Evolutionary conservation across 495 filamentous ascomycete species (phyloP), one percentile per base, ranked within the genome.

Genomic region (Penicillium psychrofluorescens): DNA sequence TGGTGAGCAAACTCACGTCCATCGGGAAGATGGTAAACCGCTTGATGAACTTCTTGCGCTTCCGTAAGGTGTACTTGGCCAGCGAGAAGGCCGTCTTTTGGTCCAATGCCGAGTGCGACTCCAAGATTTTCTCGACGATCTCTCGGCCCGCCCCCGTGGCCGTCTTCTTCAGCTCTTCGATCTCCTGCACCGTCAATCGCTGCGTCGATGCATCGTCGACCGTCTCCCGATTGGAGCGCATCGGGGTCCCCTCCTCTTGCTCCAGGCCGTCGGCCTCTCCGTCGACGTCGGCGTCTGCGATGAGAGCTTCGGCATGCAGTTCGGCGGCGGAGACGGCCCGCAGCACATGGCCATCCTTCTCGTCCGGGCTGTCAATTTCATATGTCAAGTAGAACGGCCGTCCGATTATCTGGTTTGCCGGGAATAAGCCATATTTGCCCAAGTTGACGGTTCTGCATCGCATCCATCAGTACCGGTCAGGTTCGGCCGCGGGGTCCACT

Each of bases 71-170:
- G 58, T 98, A 98, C 60, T 98, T 98, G 15, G 90, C 89, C 13
- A 95, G 68, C 6, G 86, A 88, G 62, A 95, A 98, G 2, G 83
- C 77, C 0, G 92, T 96, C 70, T 97, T 98, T 69, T 98, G 84
- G 48, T 94, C 89, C 27, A 97, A 68, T 0, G 83, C 86, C 4
- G 80, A 77, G 64, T 98, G 92, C 11, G 86, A 88, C 13, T 85
- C 72, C 57, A 98, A 66, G 2, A 98, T 75, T 61, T 87, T 92
- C 31, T 83, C 81, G 41, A 98, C 88, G 32, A 98, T 74, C 35
- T 95, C 89, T 62, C 85, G 86, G 8, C 92, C 92, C 0, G 87
- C 84, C 14, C 81, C 81, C 30, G 75, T 80, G 2, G 81, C 83
- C 34, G 86, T 77, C 45, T 77, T 80, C 67, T 98, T 98, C 48